Base-by-base conservation (phyloP, 148 eudicot species). In the Rhododendron kiyosumense region DNA sequence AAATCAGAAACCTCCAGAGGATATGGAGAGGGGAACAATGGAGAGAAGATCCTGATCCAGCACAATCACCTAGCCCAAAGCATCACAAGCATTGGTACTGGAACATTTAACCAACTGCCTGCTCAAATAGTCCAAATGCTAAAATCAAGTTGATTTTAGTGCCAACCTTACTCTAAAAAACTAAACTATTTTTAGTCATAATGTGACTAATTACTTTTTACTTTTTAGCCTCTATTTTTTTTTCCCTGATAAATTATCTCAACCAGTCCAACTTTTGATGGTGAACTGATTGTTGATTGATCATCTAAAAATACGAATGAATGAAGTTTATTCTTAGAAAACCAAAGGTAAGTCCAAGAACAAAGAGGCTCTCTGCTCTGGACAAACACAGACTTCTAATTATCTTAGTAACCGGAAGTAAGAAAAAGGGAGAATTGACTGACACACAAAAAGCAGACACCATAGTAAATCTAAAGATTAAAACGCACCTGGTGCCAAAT, bases 401-500 rank as follows among this genome's bases (percentile, higher is more conserved):
- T n/a, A 26, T 67, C 74, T 67, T 69, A 3, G 4, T n/a, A 67
- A 67, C 74, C 32, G 14, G 36, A 69, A 69, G 14, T 65, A 65
- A 61, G 30, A 65, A n/a, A 65, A 65, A n/a, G 71, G 30, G 36
- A 69, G 75, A 69, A 69, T 4, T 11, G 75, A 69, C 7, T 30
- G 36, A 69, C 36, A 13, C 13, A 65, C 34, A 38, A 22, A 46
- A 71, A 46, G n/a, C 78, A 83, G 17, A 30, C 85, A 32, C 0
- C 52, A 10, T 20, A 9, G 3, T 22, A 36, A 34, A 48, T 45
- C 5, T 18, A 77, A 36, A 77, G 38, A 38, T 24, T 28, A 75
- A 85, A 36, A 81, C 89, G 28, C 84, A 95, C 99, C 99, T 87
- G 99, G 98, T 82, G 99, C 99, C 88, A 96, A 89, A 88, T 96